phyloP scores from a whole-genome alignment of 495 filamentous ascomycete genomes.

The Lasiosphaeria ovina region DNA sequence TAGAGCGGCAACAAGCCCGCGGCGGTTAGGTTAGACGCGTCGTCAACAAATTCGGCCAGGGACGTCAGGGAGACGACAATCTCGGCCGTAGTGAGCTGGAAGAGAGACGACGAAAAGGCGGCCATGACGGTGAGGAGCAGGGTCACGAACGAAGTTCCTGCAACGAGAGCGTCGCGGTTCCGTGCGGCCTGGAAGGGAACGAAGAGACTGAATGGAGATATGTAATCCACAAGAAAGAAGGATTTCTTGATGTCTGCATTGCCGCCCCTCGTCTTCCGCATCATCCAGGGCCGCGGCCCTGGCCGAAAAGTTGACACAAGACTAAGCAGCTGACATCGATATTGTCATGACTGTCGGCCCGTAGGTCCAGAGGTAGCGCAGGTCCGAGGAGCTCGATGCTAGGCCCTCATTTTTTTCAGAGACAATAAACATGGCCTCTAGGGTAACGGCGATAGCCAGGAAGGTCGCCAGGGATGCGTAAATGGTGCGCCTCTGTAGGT shows the following conservation, averaged over 20 bases:
- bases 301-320: slow-evolving; percentile 1
- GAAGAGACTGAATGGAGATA: neutral
- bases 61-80: neutral
- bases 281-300: neutral
- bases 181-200: neutral
- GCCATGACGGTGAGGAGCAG: slow-evolving; percentile 1
- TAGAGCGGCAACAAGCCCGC: neutral
- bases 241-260: neutral
- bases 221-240: neutral
- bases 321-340: neutral
- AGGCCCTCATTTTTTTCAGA: neutral
- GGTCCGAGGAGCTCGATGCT: neutral
- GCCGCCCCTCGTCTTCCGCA: neutral
- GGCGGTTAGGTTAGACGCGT: neutral
- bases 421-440: neutral
- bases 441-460: neutral
- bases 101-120: slow-evolving; percentile 2
- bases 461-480: neutral
- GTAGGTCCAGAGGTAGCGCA: neutral
- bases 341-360: neutral
- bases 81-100: neutral
- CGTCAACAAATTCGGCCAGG: neutral
- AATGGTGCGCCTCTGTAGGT: neutral
- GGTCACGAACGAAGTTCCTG: neutral
- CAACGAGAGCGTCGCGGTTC: slow-evolving; percentile 1